Evolutionary conservation across 1,284 basidiomycete genomes (phyloP), one percentile per base, ranked within the genome.

Genomic region (Moesziomyces sp.): DNA sequence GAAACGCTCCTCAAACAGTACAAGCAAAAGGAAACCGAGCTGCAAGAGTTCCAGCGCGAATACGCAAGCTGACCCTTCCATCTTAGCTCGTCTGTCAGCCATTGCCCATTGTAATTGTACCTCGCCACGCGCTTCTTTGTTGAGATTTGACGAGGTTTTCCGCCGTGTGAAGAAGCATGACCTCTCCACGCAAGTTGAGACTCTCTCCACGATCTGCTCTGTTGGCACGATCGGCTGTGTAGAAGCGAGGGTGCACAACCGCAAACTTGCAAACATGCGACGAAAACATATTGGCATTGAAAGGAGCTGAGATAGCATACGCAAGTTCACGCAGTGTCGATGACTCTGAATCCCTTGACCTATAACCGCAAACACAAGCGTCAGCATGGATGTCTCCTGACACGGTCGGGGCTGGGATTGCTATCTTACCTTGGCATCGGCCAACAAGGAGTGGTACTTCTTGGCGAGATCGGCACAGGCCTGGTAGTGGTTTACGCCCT

Each of bases 401-500:
- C 26, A 28, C 26, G 26, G 6, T 5, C 26, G 26, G 26, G 26
- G 26, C 6, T 5, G 0, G 26, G 26, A 28, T 28, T 28, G 26
- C 26, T 35, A 50, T 8, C 46, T 16, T 14, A 88, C 94, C 89
- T 89, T 92, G 84, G 92, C 93, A 61, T 93, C 91, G 85, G 88
- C 87, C 71, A 98, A 86, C 90, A 97, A 91, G 52, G 87, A 87
- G 40, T 91, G 85, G 84, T 98, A 98, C 85, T 90, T 91, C 72
- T 96, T 91, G 44, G 92, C 89, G 58, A 97, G 85, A 85, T 92
- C 91, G 83, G 89, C 91, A 87, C 96, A 99, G 80, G 90, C 92
- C 86, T 81, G 76, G 71, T 84, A 82, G 63, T 82, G 79, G 73
- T 80, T 84, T 38, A 95, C 92, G 56, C 95, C 94, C 86, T 99